A percentile compares a stretch with the other conserved stretches of the same genome.
These are phyloP conservation scores for Candolleomyces eurysporus DNA, from an alignment of 768 basidiomycete genomes.

Conservation along the genomic window DNA sequence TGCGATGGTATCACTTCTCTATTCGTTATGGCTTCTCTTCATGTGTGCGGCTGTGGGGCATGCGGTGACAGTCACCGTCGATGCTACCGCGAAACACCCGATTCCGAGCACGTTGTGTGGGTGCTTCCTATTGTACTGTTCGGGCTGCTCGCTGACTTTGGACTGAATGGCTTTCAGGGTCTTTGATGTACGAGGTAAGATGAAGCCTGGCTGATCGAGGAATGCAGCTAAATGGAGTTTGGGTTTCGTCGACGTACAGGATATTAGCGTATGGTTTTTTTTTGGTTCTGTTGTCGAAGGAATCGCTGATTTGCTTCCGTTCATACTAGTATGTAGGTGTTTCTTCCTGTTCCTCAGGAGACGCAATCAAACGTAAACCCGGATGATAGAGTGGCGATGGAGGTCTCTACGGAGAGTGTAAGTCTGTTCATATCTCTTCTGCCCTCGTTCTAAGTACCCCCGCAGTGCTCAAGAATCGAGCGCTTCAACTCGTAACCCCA, in stretches of 20 bases:
- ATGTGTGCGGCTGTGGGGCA: constrained; percentile 1
- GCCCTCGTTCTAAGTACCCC: not conserved
- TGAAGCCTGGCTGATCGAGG: not conserved
- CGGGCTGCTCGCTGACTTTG: not conserved
- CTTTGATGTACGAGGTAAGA: constrained; percentile 57
- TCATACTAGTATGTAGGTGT: constrained; percentile 32
- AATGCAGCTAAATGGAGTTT: not conserved
- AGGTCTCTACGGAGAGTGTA: constrained; percentile 64
- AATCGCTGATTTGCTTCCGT: not conserved
- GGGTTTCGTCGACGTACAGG: constrained; percentile 29
- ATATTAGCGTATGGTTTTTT: constrained; percentile 53
- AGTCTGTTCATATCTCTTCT: constrained; percentile 8
- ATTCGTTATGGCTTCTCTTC: not conserved
- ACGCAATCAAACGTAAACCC: not conserved
- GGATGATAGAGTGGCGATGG: constrained; percentile 58
- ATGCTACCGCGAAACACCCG: constrained; percentile 46
- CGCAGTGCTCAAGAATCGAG: constrained; percentile 65
- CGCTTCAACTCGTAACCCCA: constrained; percentile 62
- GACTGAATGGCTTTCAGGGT: constrained; percentile 14
- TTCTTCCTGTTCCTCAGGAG: not conserved
- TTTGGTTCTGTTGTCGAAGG: not conserved
- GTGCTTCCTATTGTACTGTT: constrained; percentile 17
- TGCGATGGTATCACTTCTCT: too few relatives aligned
- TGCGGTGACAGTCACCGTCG: constrained; percentile 36
- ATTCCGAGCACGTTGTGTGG: constrained; percentile 54